Conservation (phyloP, 1,139 yeast species). For the Yamadazyma dushanensis region DNA sequence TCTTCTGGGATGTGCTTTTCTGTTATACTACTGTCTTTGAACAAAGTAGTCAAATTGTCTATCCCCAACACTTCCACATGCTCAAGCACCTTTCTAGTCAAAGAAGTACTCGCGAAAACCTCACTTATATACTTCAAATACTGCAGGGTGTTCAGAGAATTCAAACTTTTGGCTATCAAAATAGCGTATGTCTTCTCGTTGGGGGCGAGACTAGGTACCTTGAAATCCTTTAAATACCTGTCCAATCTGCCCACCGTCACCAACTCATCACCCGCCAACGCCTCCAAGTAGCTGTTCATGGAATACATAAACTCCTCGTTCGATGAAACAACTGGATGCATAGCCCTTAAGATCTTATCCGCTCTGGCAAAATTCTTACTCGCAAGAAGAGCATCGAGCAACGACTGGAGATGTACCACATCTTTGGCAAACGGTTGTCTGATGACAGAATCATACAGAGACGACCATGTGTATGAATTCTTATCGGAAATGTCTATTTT, state of each 20-base stretch:
- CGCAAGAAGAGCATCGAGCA: conserved; percentile 77
- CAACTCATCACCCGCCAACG: conserved; percentile 31
- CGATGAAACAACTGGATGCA: conserved; percentile 43
- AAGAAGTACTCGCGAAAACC: conserved; percentile 11
- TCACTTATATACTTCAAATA: conserved; percentile 22
- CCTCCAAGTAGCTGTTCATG: conserved; percentile 40
- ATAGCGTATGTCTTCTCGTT: conserved; percentile 52
- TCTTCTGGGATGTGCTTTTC: conserved; percentile 37
- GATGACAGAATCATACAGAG: conserved; percentile 43
- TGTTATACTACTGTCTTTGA: conserved; percentile 24
- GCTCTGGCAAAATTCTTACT: conserved; percentile 74
- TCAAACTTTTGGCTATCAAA: conserved; percentile 28
- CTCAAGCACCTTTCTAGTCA: conserved; percentile 40
- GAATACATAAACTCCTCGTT: conserved; percentile 34
- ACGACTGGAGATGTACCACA: conserved; percentile 67
- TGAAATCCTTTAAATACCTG: conserved; percentile 26
- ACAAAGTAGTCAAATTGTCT: conserved; percentile 51
- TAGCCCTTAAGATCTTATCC: conserved; percentile 59
- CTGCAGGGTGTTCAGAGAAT: conserved; percentile 13
- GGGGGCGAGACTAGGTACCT: conserved; percentile 30
- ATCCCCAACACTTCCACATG: conserved; percentile 72
- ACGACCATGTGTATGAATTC: conserved; percentile 31
- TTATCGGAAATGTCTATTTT: not conserved
- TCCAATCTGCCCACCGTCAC: conserved; percentile 28
- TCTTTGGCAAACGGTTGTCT: conserved; percentile 55